A percentile compares a stretch with the other conserved stretches of the same genome.
Evolutionary conservation across 2,329 filamentous ascomycete species (phyloP).

Genomic region (Pseudocercospora crystallina): DNA sequence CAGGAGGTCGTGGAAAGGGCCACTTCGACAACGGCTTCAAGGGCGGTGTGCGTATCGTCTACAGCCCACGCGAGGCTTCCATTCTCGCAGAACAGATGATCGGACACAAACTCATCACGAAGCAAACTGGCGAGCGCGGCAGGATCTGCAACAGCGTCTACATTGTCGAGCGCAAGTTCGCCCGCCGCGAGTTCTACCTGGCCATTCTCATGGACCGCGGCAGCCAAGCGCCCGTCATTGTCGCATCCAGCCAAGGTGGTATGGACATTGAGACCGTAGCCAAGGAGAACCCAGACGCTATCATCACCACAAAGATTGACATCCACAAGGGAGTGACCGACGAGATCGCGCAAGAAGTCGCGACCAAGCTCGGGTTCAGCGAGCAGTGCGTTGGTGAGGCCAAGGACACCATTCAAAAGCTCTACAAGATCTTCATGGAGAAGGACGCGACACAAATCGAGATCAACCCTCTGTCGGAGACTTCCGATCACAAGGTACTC

Average conservation of each 20-base stretch:
- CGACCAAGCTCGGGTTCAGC: constrained; percentile 91
- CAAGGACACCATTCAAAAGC: constrained; percentile 95
- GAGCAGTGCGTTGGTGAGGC: constrained; percentile 96
- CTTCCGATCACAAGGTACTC: constrained; percentile 94
- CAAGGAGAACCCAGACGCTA: constrained; percentile 95
- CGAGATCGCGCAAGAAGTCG: constrained; percentile 87
- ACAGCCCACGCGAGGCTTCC: constrained; percentile 91
- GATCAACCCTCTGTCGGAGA: constrained; percentile 98
- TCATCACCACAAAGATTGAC: constrained; percentile 89
- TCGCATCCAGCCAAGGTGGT: constrained; percentile 95
- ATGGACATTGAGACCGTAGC: constrained; percentile 99
- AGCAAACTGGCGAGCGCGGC: constrained; percentile 93
- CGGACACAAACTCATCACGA: constrained; percentile 98
- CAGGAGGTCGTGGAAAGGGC: constrained; percentile 96
- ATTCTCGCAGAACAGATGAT: constrained; percentile 99
- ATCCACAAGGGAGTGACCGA: constrained; percentile 95
- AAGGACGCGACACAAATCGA: constrained; percentile 99
- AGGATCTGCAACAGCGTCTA: constrained; percentile 96
- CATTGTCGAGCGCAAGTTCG: constrained; percentile 99
- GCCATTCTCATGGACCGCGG: constrained; percentile 97
- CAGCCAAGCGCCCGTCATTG: constrained; percentile 88
- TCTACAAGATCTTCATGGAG: constrained; percentile 98
- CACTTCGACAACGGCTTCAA: constrained; percentile 98
- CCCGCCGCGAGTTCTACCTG: constrained; percentile 97
- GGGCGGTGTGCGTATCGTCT: constrained; percentile 97